phyloP scores from a whole-genome alignment of 2,329 filamentous ascomycete species.

The Rutstroemia sp. region DNA sequence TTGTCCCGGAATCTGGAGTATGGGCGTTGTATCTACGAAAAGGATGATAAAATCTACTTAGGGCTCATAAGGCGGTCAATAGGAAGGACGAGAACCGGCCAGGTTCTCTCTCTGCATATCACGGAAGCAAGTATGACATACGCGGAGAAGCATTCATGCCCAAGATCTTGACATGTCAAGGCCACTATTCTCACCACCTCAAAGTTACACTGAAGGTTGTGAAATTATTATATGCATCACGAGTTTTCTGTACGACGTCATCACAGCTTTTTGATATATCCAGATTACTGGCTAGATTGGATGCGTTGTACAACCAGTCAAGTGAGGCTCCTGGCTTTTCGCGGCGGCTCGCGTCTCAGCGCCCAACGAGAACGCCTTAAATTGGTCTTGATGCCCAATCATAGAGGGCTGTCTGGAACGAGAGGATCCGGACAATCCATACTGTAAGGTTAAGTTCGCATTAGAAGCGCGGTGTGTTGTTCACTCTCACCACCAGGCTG shows the following conservation, averaged over 20 bases:
- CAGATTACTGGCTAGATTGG: constrained; percentile 29
- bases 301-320: constrained; percentile 42
- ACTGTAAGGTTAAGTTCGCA: constrained; percentile 14
- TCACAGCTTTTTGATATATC: constrained; percentile 15
- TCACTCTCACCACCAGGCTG: constrained; percentile 19
- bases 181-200: constrained; percentile 1
- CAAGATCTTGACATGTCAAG: constrained; percentile 12
- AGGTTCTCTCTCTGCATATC: constrained; percentile 6
- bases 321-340: constrained; percentile 24
- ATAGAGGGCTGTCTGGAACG: constrained; percentile 20
- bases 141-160: constrained; percentile 19
- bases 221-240: constrained; percentile 14
- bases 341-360: constrained; percentile 23
- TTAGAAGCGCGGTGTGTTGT: constrained; percentile 25
- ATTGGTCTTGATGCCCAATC: constrained; percentile 26
- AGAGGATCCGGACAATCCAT: constrained; percentile 12
- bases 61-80: constrained; percentile 22
- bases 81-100: neutral
- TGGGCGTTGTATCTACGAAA: constrained; percentile 21
- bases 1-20: constrained; percentile 11
- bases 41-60: constrained; percentile 13
- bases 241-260: constrained; percentile 22
- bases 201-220: constrained; percentile 9
- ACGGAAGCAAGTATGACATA: constrained; percentile 20
- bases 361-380: constrained; percentile 25